Base-by-base conservation (phyloP, 2,329 filamentous ascomycete genomes). In the Chaetoscypha palmicola region DNA sequence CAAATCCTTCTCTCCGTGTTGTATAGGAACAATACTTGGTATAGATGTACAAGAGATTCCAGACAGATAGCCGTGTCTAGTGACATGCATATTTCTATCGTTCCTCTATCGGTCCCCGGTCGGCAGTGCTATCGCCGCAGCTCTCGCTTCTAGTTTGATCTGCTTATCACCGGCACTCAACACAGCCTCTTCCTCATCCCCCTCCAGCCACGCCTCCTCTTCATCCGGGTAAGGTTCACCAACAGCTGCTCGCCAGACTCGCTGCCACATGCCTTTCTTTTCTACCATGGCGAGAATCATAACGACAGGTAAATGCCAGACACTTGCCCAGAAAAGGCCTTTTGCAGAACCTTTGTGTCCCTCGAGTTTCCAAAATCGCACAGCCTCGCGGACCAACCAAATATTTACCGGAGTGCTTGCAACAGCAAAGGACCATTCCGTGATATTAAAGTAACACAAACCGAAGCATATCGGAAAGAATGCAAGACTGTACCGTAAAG, bases 311-410 rank as follows among this genome's bases (percentile, higher is more conserved):
- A 98, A 65, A 67, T 96, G 90, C 92, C 91, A 97, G 8, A 98
- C 88, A 63, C 88, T 95, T 1, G 92, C 90, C 92, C 92, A 98
- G 65, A 98, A 98, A 41, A 98, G 65, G 0, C 83, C 82, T 44
- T 88, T 76, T 2, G 92, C 90, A 14, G 77, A 87, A 2, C 90
- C 90, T 55, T 82, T 81, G 49, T 83, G 76, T 10, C 91, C 91
- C 57, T 88, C 78, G 21, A 77, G 69, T 50, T 74, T 77, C 82
- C 86, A 95, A 67, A 97, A 96, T 28, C 73, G 71, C 56, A 86
- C 77, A 0, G 91, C 88, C 64, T 94, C 83, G 42, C 79, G 76
- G 7, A 80, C 72, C 54, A 98, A 77, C 92, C 92, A 98, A 23
- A 73, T 70, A 62, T 98, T 98, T 49, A 94, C 79, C 2, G 86